Base-by-base conservation (phyloP, 2,329 filamentous ascomycete genomes). In the Ceratocystis diversiconidia region DNA sequence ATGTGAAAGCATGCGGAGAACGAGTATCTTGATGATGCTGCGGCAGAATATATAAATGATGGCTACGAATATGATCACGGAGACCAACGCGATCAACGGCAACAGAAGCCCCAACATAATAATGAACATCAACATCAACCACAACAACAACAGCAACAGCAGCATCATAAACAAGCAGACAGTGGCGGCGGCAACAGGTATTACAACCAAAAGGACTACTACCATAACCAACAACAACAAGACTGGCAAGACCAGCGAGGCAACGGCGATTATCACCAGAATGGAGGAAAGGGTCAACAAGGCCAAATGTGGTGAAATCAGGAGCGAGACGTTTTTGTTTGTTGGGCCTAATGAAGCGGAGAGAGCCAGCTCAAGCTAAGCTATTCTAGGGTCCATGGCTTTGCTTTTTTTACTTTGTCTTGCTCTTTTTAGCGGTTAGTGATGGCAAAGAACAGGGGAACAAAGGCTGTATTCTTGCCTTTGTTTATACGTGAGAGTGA, bases 31-130 rank as follows among this genome's bases (percentile, higher is more conserved):
- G 78, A 80, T 69, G 74, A 75, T 57, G 74, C 65, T 12, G 75
- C 78, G 17, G 22, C 48, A 30, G 79, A 81, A 68, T 81, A 81
- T 68, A 76, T 79, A 65, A 79, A 81, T 68, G 78, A 80, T 68
- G 78, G 78, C 48, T 81, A 81, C 69, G 79, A 81, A 70, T 79
- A 81, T 68, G 78, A 68, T 19, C 66, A 65, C 43, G 62, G 66
- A 28, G 63, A 62, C 12, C 65, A 65, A 19, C 48, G 36, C n/a
- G 30, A 64, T 25, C 60, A 63, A 44, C 60, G 43, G 19, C 64
- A 36, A 46, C 64, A 65, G 19, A 44, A 55, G 41, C 17, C 57
- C 8, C 57, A 61, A 19, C 48, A 64, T 25, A 28, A 22, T 22
- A 25, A 65, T 30, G 15, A 44, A 5, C 28, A 57, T 15, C 50